Conservation (phyloP, 2,329 filamentous ascomycete genomes). For the Aaosphaeria arxii region DNA sequence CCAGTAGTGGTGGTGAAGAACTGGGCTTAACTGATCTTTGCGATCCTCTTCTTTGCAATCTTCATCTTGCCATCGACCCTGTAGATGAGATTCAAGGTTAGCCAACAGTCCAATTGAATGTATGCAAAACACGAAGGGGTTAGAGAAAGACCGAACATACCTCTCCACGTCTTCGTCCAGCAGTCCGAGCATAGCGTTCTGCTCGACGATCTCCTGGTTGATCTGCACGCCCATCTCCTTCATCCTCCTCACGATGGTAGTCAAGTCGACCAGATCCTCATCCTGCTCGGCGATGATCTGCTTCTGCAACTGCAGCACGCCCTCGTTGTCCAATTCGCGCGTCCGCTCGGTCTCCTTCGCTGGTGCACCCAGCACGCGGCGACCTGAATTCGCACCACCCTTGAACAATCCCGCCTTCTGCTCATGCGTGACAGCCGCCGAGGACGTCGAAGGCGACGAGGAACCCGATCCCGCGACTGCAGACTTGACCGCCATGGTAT, state of each 20-base stretch:
- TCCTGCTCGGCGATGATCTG: slow-evolving; percentile 75
- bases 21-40: slow-evolving; percentile 52
- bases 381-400: slow-evolving; percentile 36
- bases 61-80: slow-evolving; percentile 66
- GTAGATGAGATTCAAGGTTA: not conserved
- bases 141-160: slow-evolving; percentile 19
- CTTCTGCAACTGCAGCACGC: slow-evolving; percentile 70
- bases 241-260: slow-evolving; percentile 68
- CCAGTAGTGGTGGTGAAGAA: too few species aligned
- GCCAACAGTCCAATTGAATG: not conserved
- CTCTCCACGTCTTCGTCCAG: slow-evolving; percentile 64
- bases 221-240: slow-evolving; percentile 77
- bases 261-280: slow-evolving; percentile 65
- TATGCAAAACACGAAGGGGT: not conserved
- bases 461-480: slow-evolving; percentile 38
- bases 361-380: slow-evolving; percentile 70
- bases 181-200: slow-evolving; percentile 69
- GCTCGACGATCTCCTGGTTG: slow-evolving; percentile 67
- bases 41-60: slow-evolving; percentile 70
- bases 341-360: slow-evolving; percentile 73
- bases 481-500: slow-evolving; percentile 56
- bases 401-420: slow-evolving; percentile 37
- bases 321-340: slow-evolving; percentile 71
- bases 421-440: slow-evolving; percentile 30
- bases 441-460: slow-evolving; percentile 24